A percentile compares a stretch with the other conserved stretches of the same genome.
Evolutionary conservation across 495 filamentous ascomycete species (phyloP).

Genomic region (Venustampulla echinocandica): DNA sequence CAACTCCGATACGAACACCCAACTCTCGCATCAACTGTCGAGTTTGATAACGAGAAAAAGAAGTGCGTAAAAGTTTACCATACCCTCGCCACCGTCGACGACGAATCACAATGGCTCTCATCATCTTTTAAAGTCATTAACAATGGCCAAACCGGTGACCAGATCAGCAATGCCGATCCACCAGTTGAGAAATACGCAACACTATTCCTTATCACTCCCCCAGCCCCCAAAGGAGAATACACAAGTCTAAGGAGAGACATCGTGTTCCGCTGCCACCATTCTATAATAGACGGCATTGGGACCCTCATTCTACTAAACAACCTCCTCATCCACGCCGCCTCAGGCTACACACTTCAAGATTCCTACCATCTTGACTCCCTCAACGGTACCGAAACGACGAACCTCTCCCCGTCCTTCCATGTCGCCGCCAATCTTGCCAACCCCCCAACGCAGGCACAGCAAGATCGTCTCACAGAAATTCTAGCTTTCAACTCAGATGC

Average conservation of each 20-base stretch:
- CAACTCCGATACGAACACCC: constrained; percentile 35
- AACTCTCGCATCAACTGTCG: constrained; percentile 32
- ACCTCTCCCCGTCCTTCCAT: constrained; percentile 21
- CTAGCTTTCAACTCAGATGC: neutral
- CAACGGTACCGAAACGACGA: constrained; percentile 15
- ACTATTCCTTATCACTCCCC: constrained; percentile 29
- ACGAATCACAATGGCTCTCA: constrained; percentile 28
- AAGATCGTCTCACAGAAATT: neutral
- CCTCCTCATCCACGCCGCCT: constrained; percentile 15
- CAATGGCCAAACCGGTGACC: constrained; percentile 22
- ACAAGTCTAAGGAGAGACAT: constrained; percentile 28
- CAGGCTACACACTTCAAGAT: constrained; percentile 14
- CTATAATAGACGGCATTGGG: constrained; percentile 43
- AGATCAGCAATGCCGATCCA: constrained; percentile 36
- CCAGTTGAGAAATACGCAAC: constrained; percentile 30
- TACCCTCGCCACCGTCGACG: constrained; percentile 9
- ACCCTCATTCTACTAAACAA: constrained; percentile 31
- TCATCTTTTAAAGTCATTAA: constrained; percentile 29
- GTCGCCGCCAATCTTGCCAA: constrained; percentile 19
- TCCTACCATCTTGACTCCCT: neutral
- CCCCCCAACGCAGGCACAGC: constrained; percentile 6
- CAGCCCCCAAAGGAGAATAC: neutral
- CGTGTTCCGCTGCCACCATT: constrained; percentile 37
- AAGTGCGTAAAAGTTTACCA: constrained; percentile 35
- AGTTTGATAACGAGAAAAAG: constrained; percentile 19